Evolutionary conservation across 2,329 filamentous ascomycete genomes (phyloP), one percentile per base, ranked within the genome.

Genomic region (Dothiorella sarmentorum): DNA sequence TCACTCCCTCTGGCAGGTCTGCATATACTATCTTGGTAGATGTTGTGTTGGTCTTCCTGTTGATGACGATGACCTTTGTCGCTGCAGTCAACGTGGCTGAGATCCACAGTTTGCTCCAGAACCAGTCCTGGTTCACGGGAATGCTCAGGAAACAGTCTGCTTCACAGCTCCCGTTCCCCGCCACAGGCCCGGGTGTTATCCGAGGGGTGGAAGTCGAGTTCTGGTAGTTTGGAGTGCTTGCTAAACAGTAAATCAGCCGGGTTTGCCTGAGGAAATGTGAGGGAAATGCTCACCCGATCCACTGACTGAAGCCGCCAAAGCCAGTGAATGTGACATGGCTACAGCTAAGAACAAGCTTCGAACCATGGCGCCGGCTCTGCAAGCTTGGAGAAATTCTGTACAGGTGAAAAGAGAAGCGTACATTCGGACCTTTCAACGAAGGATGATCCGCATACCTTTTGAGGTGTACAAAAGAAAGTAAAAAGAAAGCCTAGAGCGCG

Each of bases 31-130:
- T 63, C 17, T 24, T 37, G 2, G 60, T 61, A 17, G 52, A 22
- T 4, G 61, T 63, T 15, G 61, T 63, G 31, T 59, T 59, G 10
- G 35, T 51, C 17, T 51, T 40, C 6, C 20, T 57, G 56, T 61
- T 60, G 26, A 63, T 53, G 24, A 63, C 38, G 24, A 56, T 42
- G 3, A 60, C 13, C 15, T 61, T 55, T 10, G 60, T 61, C 7
- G 60, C 61, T 4, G 60, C 60, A 4, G 51, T 60, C 13, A 63
- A 18, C 1, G 59, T 61, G 2, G 53, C 45, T 5, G 44, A 61
- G 22, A 62, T 49, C 13, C 35, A 43, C 22, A 47, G 29, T n/a
- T 27, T 42, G 22, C 37, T 40, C 60, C 60, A 61, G 53, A 59
- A 51, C 47, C 47, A 51, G 15, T 51, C 47, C 17, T 51, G 9